Evolutionary conservation across 345 rosid genomes (phyloP).

Genomic region (Boechera stricta): DNA sequence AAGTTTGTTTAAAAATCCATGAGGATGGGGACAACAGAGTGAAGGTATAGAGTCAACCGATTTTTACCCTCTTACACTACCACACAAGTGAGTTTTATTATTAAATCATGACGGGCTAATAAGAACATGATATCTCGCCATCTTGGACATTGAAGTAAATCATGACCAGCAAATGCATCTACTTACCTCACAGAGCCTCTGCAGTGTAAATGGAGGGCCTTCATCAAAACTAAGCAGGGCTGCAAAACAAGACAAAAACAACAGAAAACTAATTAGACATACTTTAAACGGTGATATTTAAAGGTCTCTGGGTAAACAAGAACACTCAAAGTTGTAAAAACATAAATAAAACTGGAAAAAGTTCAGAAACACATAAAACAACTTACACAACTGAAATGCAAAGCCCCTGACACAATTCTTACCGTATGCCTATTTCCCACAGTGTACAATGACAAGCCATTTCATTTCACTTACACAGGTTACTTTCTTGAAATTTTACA

Average conservation of each 20-base stretch:
- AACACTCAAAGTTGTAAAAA: conserved; percentile 1
- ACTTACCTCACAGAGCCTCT: conserved; percentile 91
- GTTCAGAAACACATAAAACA: not conserved
- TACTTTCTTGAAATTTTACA: conserved; percentile 10
- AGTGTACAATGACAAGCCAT: conserved; percentile 7
- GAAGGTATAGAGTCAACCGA: not conserved
- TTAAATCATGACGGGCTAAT: not conserved
- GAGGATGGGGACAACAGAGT: conserved; percentile 24
- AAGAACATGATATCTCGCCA: not conserved
- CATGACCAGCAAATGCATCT: conserved; percentile 12
- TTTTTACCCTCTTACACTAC: conserved; percentile 5
- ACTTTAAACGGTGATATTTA: too few relatives aligned
- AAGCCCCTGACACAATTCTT: conserved; percentile 7
- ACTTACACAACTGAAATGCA: conserved; percentile 7
- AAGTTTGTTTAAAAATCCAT: not conserved
- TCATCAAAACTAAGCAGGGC: conserved; percentile 74
- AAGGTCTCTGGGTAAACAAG: conserved; percentile 1
- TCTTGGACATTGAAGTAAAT: not conserved
- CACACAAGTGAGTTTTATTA: not conserved
- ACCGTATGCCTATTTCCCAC: conserved; percentile 5
- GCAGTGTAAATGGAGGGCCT: conserved; percentile 97
- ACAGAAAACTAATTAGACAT: conserved; percentile 17
- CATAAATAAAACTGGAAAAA: not conserved
- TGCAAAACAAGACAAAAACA: conserved; percentile 44
- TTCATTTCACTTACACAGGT: conserved; percentile 5